Base-by-base conservation (phyloP, 2,329 filamentous ascomycete genomes). In the Stemphylium beticola region DNA sequence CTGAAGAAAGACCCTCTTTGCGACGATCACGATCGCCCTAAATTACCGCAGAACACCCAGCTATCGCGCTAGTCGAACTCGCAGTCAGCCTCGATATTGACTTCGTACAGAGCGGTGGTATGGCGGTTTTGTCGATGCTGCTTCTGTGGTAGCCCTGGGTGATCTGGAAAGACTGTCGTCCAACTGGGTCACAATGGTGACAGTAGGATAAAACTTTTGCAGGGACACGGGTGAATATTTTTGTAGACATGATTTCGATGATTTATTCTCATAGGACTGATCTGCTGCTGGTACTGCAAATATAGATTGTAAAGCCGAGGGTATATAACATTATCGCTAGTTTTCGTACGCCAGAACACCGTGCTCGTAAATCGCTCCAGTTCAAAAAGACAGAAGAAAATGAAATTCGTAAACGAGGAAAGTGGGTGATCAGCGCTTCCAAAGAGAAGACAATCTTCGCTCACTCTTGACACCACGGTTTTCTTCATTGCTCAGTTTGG, bases 241-340 rank as follows among this genome's bases (percentile, higher is more conserved):
- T n/a, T 12, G n/a, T 29, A 39, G 31, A 32, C n/a, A 32, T 43
- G 34, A 32, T 12, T 32, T 42, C 14, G 18, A 32, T 26, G 33
- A 12, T 42, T 47, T 24, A 18, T 12, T 32, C 26, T 32, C 14
- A 46, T 42, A 18, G 38, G 38, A 31, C 3, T n/a, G 8, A 37
- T 22, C 50, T 26, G 36, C 9, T 46, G 12, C 29, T 17, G 12
- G 4, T 38, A 31, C 17, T 20, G 26, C 31, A 37, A 17, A 32
- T 8, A 34, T 11, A 41, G 20, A 40, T 34, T 20, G n/a, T 15
- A 36, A 51, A 20, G 36, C 47, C 26, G 20, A 57, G 62, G 62
- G 62, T 65, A 65, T 65, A 62, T 52, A 62, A 57, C 62, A 55
- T 39, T 43, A 22, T 40, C 26, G 39, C 18, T 50, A 29, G 53